These are phyloP conservation scores for Lomentospora prolificans DNA, from an alignment of 2,329 filamentous ascomycete species.

Conservation along the genomic window DNA sequence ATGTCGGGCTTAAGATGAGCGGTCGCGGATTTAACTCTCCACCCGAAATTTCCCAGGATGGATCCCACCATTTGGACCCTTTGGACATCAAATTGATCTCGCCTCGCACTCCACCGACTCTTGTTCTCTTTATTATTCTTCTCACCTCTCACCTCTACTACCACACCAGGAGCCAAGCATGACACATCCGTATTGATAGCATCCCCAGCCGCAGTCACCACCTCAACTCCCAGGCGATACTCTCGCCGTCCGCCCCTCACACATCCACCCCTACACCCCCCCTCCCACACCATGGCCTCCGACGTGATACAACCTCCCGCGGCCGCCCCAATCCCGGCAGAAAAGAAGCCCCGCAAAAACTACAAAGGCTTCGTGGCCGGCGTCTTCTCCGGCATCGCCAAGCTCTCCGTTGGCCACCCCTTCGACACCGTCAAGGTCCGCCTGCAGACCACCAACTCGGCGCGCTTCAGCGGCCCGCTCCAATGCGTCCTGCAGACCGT, in stretches of 20 bases:
- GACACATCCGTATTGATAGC: too few relatives aligned
- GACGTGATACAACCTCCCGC: slow-evolving; percentile 5
- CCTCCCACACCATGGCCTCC: slow-evolving; percentile 5
- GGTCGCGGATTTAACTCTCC: not conserved
- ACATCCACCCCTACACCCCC: not conserved
- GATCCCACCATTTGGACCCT: not conserved
- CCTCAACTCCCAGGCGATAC: too few relatives aligned
- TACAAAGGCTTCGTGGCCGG: slow-evolving; percentile 97
- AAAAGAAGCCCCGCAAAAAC: slow-evolving; percentile 28
- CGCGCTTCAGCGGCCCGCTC: slow-evolving; percentile 75
- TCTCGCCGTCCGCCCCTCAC: too few relatives aligned
- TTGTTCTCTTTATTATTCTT: too few relatives aligned
- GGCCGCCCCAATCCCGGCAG: not conserved
- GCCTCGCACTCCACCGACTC: too few relatives aligned
- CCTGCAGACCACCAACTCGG: slow-evolving; percentile 69
- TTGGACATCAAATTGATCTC: too few relatives aligned
- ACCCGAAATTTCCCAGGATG: not conserved
- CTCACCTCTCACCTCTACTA: too few relatives aligned
- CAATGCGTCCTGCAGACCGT: slow-evolving; percentile 80
- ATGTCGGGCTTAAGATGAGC: not conserved
- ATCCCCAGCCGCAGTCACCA: too few relatives aligned
- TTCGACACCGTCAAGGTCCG: slow-evolving; percentile 98
- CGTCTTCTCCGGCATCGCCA: slow-evolving; percentile 89
- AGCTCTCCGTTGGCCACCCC: slow-evolving; percentile 64
- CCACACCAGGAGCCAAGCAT: too few relatives aligned